phyloP scores from a whole-genome alignment of 257 asterid genomes.

The Paulownia fortunei region DNA sequence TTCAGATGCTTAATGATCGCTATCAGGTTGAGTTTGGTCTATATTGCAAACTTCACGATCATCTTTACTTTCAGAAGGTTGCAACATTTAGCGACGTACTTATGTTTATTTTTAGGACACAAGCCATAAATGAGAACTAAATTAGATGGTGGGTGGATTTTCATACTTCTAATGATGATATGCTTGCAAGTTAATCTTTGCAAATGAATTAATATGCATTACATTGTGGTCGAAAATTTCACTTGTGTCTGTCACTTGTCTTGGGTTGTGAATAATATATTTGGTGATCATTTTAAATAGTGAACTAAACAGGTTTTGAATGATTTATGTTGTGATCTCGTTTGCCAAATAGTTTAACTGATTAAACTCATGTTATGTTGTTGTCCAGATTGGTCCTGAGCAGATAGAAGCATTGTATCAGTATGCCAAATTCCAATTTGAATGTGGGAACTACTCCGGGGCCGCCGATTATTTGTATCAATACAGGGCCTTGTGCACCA shows the following conservation, averaged over 20 bases:
- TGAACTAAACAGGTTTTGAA: neutral
- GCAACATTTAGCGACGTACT: neutral
- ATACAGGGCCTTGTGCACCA: constrained; percentile 79
- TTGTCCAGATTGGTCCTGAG: constrained; percentile 82
- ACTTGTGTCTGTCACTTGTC: neutral
- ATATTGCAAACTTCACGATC: neutral
- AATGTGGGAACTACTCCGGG: constrained; percentile 97
- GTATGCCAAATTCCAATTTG: constrained; percentile 94
- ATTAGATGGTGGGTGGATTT: neutral
- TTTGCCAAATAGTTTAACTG: constrained; percentile 13
- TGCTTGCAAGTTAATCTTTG: neutral
- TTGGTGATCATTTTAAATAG: neutral
- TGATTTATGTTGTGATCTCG: constrained; percentile 12
- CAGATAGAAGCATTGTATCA: constrained; percentile 94
- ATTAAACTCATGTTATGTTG: neutral
- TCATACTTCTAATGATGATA: neutral
- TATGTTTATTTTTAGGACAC: neutral
- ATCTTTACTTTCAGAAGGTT: neutral
- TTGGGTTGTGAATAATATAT: neutral
- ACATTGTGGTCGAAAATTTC: too few species aligned
- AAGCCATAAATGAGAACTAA: neutral
- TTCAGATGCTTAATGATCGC: constrained; percentile 89
- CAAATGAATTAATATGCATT: neutral
- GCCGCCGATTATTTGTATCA: constrained; percentile 97
- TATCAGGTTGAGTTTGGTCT: constrained; percentile 69